phyloP scores from a whole-genome alignment of 1,284 basidiomycete species.

The Rhodotorula sp. region DNA sequence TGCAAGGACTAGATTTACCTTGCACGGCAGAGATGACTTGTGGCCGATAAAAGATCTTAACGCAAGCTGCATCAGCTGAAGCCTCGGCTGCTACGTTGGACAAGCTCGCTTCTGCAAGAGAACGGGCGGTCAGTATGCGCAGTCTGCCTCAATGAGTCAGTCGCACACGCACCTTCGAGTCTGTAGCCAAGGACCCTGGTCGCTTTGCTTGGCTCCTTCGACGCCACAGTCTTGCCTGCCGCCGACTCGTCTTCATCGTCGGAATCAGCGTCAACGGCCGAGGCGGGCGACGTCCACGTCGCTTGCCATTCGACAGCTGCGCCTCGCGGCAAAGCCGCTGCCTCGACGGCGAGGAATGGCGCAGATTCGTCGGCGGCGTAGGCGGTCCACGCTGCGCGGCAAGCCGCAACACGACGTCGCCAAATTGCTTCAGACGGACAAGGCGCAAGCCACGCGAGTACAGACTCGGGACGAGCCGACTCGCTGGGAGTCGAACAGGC shows the following conservation, averaged over 20 bases:
- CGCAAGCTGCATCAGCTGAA: too few species aligned
- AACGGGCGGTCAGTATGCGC: too few species aligned
- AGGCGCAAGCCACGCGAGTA: neutral
- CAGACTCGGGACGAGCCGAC: neutral
- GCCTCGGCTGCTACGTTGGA: too few species aligned
- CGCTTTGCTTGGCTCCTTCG: too few species aligned
- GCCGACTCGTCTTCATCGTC: neutral
- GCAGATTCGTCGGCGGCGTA: neutral
- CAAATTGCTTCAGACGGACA: neutral
- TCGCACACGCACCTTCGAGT: too few species aligned
- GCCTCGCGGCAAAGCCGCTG: slow-evolving; percentile 70
- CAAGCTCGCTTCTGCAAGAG: too few species aligned
- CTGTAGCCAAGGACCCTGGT: too few species aligned
- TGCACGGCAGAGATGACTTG: too few species aligned
- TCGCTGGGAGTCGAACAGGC: neutral
- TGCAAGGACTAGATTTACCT: too few species aligned
- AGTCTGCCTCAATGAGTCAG: too few species aligned
- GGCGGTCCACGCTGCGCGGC: slow-evolving; percentile 5
- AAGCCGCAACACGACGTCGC: neutral
- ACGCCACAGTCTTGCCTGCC: neutral
- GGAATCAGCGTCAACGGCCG: neutral
- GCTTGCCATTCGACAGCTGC: slow-evolving; percentile 60
- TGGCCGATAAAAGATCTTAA: too few species aligned
- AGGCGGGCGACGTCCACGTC: slow-evolving; percentile 49
- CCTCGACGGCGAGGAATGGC: slow-evolving; percentile 65